phyloP scores from a whole-genome alignment of 2,329 filamentous ascomycete species.

The Calcarisporium arbuscula region DNA sequence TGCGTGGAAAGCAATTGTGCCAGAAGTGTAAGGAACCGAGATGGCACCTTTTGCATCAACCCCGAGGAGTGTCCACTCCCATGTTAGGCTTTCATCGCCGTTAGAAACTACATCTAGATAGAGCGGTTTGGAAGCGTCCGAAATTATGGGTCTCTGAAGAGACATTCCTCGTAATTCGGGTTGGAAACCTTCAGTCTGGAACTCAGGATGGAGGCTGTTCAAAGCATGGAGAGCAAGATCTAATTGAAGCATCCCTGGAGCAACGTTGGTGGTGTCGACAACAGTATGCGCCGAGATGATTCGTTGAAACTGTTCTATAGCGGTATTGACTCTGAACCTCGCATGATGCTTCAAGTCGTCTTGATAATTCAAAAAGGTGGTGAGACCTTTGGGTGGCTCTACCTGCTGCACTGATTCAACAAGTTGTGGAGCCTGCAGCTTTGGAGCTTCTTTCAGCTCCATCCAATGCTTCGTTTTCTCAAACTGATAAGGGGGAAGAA shows the following conservation, averaged over 20 bases:
- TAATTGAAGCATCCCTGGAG: constrained; percentile 27
- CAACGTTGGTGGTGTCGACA: constrained; percentile 28
- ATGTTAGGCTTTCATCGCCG: neutral
- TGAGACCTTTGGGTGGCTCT: neutral
- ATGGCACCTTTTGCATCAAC: no score
- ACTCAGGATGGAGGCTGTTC: constrained; percentile 23
- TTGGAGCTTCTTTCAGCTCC: constrained; percentile 18
- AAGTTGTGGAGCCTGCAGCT: no score
- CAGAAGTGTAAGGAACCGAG: constrained; percentile 4
- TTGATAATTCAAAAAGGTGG: constrained; percentile 1
- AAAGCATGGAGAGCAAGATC: constrained; percentile 25
- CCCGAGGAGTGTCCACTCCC: no score
- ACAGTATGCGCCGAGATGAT: constrained; percentile 32
- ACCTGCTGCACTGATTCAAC: neutral
- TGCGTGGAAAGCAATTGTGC: neutral
- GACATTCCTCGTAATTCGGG: constrained; percentile 22
- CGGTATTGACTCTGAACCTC: constrained; percentile 36
- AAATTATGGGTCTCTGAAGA: constrained; percentile 18
- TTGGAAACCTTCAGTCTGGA: no score
- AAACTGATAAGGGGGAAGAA: constrained; percentile 37
- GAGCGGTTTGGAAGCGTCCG: constrained; percentile 14
- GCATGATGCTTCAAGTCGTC: constrained; percentile 7
- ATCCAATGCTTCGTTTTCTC: constrained; percentile 33
- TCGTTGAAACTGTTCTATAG: constrained; percentile 22
- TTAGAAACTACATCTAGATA: constrained; percentile 21